These are phyloP conservation scores for Scutellaria galericulata DNA, from an alignment of 257 asterid genomes.

Conservation along the genomic window DNA sequence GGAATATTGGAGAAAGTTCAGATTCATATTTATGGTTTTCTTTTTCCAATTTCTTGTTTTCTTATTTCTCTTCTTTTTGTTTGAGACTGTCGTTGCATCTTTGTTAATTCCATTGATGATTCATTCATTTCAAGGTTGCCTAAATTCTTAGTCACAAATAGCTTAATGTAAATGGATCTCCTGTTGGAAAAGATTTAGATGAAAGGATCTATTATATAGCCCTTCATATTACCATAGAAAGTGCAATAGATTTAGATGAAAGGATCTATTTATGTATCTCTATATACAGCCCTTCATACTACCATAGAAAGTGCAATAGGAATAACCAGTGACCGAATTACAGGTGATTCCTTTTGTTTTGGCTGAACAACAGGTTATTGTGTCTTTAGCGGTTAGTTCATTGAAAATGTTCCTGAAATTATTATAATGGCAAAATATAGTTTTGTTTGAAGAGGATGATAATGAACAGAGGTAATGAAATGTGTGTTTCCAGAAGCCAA, in stretches of 20 bases:
- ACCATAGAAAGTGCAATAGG: constrained; percentile 13
- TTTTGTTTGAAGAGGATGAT: neutral
- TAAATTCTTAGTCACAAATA: constrained; percentile 1
- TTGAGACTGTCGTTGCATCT: constrained; percentile 1
- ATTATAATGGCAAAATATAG: neutral
- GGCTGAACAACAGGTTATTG: neutral
- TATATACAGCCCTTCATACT: neutral
- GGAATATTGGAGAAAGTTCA: neutral
- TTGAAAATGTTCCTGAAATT: constrained; percentile 7
- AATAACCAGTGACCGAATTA: constrained; percentile 20
- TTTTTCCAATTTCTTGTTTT: constrained; percentile 4
- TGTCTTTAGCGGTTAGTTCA: constrained; percentile 9
- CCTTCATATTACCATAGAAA: neutral
- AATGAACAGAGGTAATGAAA: neutral
- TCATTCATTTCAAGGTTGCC: constrained; percentile 19
- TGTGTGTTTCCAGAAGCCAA: neutral
- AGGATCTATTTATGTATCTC: neutral
- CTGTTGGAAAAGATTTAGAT: constrained; percentile 14
- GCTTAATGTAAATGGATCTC: constrained; percentile 14
- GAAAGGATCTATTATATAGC: neutral
- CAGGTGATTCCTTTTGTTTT: neutral
- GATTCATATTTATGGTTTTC: neutral
- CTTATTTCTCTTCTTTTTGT: constrained; percentile 25
- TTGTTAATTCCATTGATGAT: constrained; percentile 1
- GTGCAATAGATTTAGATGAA: constrained; percentile 8